Evolutionary conservation across 2,329 filamentous ascomycete species (phyloP).

Genomic region (Botrytis fabae): DNA sequence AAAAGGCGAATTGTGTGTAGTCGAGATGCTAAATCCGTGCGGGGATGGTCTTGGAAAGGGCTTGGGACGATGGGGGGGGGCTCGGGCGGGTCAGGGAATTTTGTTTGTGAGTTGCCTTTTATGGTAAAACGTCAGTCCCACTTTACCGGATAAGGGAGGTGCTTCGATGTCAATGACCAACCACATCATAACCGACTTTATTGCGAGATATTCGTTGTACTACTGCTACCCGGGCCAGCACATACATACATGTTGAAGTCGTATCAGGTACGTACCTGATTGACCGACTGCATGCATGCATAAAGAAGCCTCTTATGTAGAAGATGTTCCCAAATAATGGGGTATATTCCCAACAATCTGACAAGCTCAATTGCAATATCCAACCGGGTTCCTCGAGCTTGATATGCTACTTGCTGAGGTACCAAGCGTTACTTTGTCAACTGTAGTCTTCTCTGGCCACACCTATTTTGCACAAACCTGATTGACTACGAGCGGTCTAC

Average conservation of each 20-base stretch:
- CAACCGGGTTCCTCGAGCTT: neutral
- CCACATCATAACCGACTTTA: neutral
- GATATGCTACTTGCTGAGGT: neutral
- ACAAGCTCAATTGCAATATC: neutral
- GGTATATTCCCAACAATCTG: neutral
- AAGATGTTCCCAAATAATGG: neutral
- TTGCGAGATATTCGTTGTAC: neutral
- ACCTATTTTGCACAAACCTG: neutral
- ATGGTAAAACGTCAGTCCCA: neutral
- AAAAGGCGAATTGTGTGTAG: neutral
- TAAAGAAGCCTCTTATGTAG: neutral
- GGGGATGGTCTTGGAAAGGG: neutral
- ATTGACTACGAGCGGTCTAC: neutral
- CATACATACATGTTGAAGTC: neutral
- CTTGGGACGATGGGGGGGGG: neutral
- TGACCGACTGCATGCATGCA: constrained; percentile 10
- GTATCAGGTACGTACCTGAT: neutral
- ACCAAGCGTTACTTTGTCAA: neutral
- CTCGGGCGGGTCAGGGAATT: neutral
- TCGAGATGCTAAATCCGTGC: neutral
- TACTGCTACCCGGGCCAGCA: neutral
- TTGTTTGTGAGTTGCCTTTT: constrained; percentile 16
- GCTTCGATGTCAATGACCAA: neutral
- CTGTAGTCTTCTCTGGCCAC: neutral
- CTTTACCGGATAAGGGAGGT: constrained; percentile 16